Evolutionary conservation across 306 rosid genomes (phyloP), one percentile per base, ranked within the genome.

Genomic region (Acacia acuminata): DNA sequence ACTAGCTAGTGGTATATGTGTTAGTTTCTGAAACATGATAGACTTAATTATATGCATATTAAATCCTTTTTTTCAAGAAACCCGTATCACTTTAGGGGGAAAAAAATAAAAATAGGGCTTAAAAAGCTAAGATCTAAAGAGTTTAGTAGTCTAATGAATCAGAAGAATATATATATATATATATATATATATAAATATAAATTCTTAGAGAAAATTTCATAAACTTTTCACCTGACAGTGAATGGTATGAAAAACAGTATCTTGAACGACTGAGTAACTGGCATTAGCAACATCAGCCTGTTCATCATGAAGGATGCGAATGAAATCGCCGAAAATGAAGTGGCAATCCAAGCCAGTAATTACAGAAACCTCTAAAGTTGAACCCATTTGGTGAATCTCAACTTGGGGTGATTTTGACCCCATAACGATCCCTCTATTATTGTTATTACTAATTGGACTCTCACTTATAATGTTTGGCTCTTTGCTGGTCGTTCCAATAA

Each of bases 211-310:
- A 3, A 27, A 25, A 27, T 25, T 25, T 13, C 8, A 63, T 25
- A 25, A 12, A 63, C n/a, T 16, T 8, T 13, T 66, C 71, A 91
- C 96, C 91, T 83, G 48, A 40, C 83, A 83, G 73, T 88, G 93
- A 60, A 89, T 86, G 11, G 82, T 85, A 81, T 91, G 92, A 48
- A 88, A 87, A 65, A 86, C 84, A 30, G 82, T 58, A 69, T 91
- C 88, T 73, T 74, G 73, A 70, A 76, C 81, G 51, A 82, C 87
- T 13, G 85, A 75, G 69, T 85, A 91, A 76, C 84, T 82, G 69
- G 92, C 93, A 69, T 68, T 85, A 7, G 89, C 85, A 80, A 89
- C 75, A 73, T 89, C 93, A 11, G 86, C 90, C 77, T 87, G 92
- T 69, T 85, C 90, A 67, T 91, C 86, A 13, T 86, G 88, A 73